Conservation (phyloP, 1,284 basidiomycete genomes). For the Schizophyllum commune region DNA sequence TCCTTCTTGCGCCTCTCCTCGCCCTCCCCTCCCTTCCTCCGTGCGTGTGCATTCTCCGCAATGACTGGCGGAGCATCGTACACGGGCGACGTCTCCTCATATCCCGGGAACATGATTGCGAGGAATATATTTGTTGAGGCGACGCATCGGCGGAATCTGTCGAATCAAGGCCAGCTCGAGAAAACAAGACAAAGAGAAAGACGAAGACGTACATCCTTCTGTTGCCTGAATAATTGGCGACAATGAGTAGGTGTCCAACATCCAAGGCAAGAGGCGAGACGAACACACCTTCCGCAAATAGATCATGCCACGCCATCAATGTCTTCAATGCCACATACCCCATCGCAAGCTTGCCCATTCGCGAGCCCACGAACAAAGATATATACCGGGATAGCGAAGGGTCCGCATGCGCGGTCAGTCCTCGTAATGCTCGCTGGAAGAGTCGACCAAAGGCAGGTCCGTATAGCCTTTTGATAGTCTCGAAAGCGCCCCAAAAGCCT, state of each 20-base stretch:
- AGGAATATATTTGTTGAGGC: not conserved
- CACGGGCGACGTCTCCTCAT: not conserved
- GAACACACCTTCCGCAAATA: not conserved
- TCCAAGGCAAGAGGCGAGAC: too few relatives aligned
- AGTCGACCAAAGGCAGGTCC: not conserved
- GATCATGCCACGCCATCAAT: not conserved
- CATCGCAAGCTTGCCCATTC: not conserved
- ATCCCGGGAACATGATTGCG: not conserved
- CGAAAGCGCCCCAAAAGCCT: not conserved
- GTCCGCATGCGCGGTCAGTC: not conserved
- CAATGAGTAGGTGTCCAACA: too few relatives aligned
- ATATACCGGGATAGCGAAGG: not conserved
- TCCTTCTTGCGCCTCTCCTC: too few relatives aligned
- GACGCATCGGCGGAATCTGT: not conserved
- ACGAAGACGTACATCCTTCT: not conserved
- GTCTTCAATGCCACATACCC: not conserved
- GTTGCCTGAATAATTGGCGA: not conserved
- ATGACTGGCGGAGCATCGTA: not conserved
- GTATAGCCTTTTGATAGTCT: not conserved
- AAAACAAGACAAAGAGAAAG: too few relatives aligned
- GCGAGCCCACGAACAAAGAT: not conserved
- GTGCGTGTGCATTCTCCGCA: not conserved
- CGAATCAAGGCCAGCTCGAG: too few relatives aligned
- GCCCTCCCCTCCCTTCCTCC: too few relatives aligned
- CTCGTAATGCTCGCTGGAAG: not conserved